Evolutionary conservation across 208 protist genomes (phyloP), one percentile per base, ranked within the genome.

Genomic region (Wallacemonas sp.): DNA sequence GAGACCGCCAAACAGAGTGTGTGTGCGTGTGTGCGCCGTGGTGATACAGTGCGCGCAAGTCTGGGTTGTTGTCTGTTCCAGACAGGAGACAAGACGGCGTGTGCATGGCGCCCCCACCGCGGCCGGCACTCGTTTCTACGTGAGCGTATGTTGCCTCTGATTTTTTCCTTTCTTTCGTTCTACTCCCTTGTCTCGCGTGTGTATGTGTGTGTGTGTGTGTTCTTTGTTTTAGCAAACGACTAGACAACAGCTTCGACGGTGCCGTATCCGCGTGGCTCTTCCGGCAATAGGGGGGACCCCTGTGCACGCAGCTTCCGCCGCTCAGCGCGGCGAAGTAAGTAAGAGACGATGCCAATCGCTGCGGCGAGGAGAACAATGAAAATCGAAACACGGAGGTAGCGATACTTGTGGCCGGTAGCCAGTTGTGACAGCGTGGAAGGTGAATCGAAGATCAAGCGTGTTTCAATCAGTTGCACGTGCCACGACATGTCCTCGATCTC

Each of bases 401-500:
- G 50, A 46, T 69, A 58, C 24, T 60, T 44, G 22, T 19, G 50
- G 8, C 13, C 9, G 8, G 30, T 39, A 60, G 67, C 32, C 32
- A 57, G 19, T 63, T 59, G 36, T 50, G 68, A 24, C 66, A 55
- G 39, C 17, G 50, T 22, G 17, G 50, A 57, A 26, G 24, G 50
- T 21, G 54, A 68, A 34, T 55, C 62, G 45, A 71, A 81, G 5
- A 69, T 39, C 13, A 83, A 30, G 24, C 73, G 83, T 1, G 83
- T 79, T 66, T 93, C 83, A 21, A 95, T 78, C 17, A 95, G 68
- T 60, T 89, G 77, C 33, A 83, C 65, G 59, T 93, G 81, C 68
- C 86, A 90, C 52, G 73, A 74, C n/a, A 59, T 50, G 44, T 91
- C 83, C 45, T 93, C 83, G 55, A 94, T 92, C 73, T 93, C 83